Evolutionary conservation across 495 filamentous ascomycete genomes (phyloP).

Genomic region (Terfezia claveryi): DNA sequence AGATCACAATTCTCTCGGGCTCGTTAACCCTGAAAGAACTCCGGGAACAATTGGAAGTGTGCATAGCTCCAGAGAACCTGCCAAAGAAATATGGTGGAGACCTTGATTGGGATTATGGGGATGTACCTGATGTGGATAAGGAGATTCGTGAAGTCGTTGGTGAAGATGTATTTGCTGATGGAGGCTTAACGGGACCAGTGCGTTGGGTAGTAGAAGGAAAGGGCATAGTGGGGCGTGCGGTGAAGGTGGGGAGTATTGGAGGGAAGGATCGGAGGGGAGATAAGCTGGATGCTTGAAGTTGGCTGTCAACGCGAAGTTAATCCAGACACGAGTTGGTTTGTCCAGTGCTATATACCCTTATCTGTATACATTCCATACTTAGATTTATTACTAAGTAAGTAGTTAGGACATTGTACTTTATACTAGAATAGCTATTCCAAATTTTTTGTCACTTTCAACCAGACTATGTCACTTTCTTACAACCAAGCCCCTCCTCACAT

Average conservation of each 20-base stretch:
- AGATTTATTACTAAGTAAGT: no score
- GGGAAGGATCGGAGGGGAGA: background rate
- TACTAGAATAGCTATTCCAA: no score
- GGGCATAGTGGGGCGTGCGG: constrained; percentile 1
- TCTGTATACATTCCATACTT: no score
- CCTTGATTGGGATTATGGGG: constrained; percentile 57
- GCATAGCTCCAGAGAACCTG: constrained; percentile 61
- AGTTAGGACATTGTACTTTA: no score
- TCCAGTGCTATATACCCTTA: no score
- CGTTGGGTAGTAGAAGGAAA: constrained; percentile 2
- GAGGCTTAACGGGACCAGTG: background rate
- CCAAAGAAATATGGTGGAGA: constrained; percentile 69
- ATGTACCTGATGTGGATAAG: constrained; percentile 47
- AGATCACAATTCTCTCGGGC: constrained; percentile 60
- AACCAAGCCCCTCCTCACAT: no score
- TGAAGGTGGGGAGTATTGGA: background rate
- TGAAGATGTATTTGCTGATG: background rate
- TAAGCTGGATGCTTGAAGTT: no score
- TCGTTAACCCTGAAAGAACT: constrained; percentile 33
- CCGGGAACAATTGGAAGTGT: constrained; percentile 45
- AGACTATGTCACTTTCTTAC: no score
- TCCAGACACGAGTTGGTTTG: no score
- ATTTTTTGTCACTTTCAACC: no score
- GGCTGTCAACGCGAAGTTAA: no score
- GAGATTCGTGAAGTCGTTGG: constrained; percentile 25